phyloP scores from a whole-genome alignment of 2,329 filamentous ascomycete species.

The Sporothrix brunneoviolacea region DNA sequence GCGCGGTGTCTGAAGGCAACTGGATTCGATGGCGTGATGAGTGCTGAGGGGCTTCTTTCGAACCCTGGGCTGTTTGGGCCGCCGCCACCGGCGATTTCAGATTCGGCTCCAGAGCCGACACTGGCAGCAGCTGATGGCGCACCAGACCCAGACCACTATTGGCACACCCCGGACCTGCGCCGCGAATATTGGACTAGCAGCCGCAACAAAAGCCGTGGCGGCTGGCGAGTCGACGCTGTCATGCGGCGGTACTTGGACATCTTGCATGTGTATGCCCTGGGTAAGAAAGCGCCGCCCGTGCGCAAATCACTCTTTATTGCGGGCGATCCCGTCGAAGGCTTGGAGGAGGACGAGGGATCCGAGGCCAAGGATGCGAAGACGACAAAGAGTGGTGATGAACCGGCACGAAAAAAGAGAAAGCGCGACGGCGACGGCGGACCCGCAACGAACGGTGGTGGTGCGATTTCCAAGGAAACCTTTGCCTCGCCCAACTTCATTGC shows the following conservation, averaged over 20 bases:
- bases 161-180: slow-evolving; percentile 30
- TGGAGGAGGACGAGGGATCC: background rate
- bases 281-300: slow-evolving; percentile 54
- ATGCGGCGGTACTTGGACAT: slow-evolving; percentile 87
- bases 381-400: slow-evolving; percentile 23
- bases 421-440: slow-evolving; percentile 17
- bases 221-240: slow-evolving; percentile 83
- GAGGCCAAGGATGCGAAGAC: slow-evolving; percentile 29
- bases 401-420: slow-evolving; percentile 47
- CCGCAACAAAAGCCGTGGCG: slow-evolving; percentile 57
- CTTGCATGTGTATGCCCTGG: slow-evolving; percentile 69
- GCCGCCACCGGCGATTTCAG: slow-evolving; percentile 24
- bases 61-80: slow-evolving; percentile 86
- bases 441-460: background rate
- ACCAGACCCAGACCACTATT: slow-evolving; percentile 4
- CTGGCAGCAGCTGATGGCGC: background rate
- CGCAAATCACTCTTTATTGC: slow-evolving; percentile 69
- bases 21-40: slow-evolving; percentile 90
- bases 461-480: slow-evolving; percentile 16
- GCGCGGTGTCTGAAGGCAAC: slow-evolving; percentile 72
- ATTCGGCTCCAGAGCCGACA: background rate
- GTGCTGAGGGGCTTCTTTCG: slow-evolving; percentile 88
- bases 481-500: slow-evolving; percentile 60
- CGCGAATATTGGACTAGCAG: slow-evolving; percentile 81
- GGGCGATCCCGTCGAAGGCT: slow-evolving; percentile 36